Base-by-base conservation (phyloP, 441 rosid species). In the Flueggea neowawraea region DNA sequence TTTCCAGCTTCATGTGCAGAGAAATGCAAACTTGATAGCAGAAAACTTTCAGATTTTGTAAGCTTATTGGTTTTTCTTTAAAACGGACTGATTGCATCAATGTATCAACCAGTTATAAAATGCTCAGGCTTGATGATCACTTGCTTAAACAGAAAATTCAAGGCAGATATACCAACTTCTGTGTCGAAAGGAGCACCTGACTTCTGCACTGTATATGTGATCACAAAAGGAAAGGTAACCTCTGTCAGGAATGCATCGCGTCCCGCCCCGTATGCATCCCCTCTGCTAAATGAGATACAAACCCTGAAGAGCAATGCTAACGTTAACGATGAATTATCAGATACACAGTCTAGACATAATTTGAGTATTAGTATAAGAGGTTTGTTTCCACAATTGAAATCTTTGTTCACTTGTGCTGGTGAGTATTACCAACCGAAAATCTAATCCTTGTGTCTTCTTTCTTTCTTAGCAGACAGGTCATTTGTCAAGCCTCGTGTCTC, bases 171-270 rank as follows among this genome's bases (percentile, higher is more conserved):
- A 44, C 88, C 97, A 2, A 82, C 79, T 78, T 44, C 64, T 61
- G 86, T 88, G 31, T 70, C 81, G 0, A 95, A 86, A 79, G 76
- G 73, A 31, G 88, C 88, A 60, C 97, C 99, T 9, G 99, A 88
- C 68, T 95, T 95, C 78, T 95, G 99, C 73, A 86, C 75, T 1
- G 91, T 91, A 16, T 91, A 83, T 63, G 76, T 91, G 56, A 73
- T 91, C 66, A 77, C 88, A 28, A 91, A 89, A 80, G 89, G 91
- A 66, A 95, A 83, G 78, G 54, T 89, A 31, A 84, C 97, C 56
- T 78, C 97, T 1, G 60, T 75, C 6, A 70, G 87, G 16, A 61
- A 81, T 54, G 92, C 98, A 52, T 53, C 83, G 62, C 90, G 95
- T 63, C 52, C 84, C 16, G 84, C 89, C 22, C 92, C 97, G 10